phyloP scores from a whole-genome alignment of 306 rosid genomes.

The Lathyrus tuberosus region DNA sequence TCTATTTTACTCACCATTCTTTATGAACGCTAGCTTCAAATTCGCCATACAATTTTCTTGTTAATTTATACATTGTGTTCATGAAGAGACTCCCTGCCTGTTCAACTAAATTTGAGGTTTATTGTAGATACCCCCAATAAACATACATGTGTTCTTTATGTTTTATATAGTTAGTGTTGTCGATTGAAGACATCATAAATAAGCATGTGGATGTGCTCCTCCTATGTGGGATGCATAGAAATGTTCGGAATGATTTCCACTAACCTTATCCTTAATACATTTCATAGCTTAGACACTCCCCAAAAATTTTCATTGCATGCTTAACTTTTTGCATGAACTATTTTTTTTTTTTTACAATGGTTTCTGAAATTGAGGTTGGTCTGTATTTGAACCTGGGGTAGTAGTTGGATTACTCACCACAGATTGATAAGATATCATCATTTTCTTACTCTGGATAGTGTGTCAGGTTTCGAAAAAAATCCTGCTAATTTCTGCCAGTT shows the following conservation, averaged over 20 bases:
- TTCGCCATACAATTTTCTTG: slow-evolving; percentile 30
- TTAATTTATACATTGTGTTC: slow-evolving; percentile 9
- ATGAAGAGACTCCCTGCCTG: slow-evolving; percentile 11
- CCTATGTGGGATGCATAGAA: neutral
- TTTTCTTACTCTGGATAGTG: neutral
- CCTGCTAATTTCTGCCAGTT: slow-evolving; percentile 19
- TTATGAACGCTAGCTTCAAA: slow-evolving; percentile 1
- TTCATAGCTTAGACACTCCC: slow-evolving; percentile 25
- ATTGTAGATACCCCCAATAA: slow-evolving; percentile 22
- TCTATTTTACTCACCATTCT: neutral
- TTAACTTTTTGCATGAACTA: slow-evolving; percentile 1
- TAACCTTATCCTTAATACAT: slow-evolving; percentile 6
- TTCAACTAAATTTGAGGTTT: slow-evolving; percentile 21
- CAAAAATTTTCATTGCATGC: neutral
- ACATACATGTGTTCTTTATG: neutral
- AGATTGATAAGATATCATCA: slow-evolving; percentile 8
- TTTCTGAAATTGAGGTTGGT: slow-evolving; percentile 28
- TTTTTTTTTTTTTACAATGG: slow-evolving; percentile 29
- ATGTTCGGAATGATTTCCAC: neutral
- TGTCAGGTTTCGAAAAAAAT: neutral
- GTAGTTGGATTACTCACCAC: slow-evolving; percentile 23
- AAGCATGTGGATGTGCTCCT: neutral
- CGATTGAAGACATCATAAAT: neutral
- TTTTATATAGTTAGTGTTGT: slow-evolving; percentile 7
- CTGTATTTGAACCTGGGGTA: neutral